A percentile compares a stretch with the other conserved stretches of the same genome.
These are phyloP conservation scores for Pleurotus giganteus DNA, from an alignment of 768 basidiomycete species.

Conservation along the genomic window DNA sequence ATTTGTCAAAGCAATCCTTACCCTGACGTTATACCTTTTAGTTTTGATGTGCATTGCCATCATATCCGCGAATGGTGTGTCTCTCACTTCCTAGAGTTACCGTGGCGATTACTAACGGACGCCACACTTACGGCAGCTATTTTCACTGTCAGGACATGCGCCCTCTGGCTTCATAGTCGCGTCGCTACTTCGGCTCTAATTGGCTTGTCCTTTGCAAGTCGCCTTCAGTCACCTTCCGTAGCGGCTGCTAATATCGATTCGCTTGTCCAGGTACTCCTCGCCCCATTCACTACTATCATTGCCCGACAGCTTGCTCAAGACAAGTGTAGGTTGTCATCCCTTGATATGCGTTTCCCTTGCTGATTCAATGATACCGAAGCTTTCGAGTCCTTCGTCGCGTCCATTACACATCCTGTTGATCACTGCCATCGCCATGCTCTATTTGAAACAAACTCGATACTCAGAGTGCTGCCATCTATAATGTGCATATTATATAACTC, in stretches of 20 bases:
- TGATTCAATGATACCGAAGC: background rate
- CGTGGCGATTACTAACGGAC: too few species aligned
- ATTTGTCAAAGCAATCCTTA: too few species aligned
- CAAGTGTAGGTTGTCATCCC: background rate
- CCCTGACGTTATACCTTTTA: background rate
- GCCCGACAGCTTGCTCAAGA: background rate
- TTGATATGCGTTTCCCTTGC: background rate
- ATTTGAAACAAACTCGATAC: background rate
- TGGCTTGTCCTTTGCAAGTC: background rate
- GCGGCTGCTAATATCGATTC: background rate
- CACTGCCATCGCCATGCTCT: background rate
- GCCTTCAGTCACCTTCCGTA: background rate
- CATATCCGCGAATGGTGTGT: conserved; percentile 4
- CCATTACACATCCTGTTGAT: background rate
- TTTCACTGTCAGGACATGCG: conserved; percentile 2
- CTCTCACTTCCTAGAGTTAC: background rate
- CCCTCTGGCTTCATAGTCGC: conserved; percentile 1
- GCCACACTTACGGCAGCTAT: too few species aligned
- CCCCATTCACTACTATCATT: background rate
- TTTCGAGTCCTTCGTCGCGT: background rate
- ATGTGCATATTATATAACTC: conserved; percentile 3
- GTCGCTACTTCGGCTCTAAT: background rate
- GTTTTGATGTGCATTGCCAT: conserved; percentile 1
- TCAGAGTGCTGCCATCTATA: background rate
- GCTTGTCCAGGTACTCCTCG: background rate